These are phyloP conservation scores for Moesziomyces sp. DNA, from an alignment of 1,284 basidiomycete species.

Conservation along the genomic window DNA sequence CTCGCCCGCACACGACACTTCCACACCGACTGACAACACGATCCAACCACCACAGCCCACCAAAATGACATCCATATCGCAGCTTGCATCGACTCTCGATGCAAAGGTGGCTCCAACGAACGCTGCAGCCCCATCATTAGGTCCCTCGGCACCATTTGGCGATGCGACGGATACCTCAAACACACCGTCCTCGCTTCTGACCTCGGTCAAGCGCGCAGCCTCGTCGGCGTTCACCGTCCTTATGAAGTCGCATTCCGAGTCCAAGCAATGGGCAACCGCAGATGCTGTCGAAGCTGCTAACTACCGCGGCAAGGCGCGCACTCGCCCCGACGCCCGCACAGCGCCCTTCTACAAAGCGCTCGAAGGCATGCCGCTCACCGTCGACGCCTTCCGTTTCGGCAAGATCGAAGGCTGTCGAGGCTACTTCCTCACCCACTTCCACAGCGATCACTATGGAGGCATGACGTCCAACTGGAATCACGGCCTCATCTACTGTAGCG, in stretches of 20 bases:
- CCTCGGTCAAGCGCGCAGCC: conserved; percentile 25
- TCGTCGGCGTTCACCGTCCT: conserved; percentile 56
- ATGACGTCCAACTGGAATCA: conserved; percentile 79
- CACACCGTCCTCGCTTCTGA: conserved; percentile 18
- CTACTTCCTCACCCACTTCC: conserved; percentile 78
- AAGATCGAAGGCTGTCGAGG: conserved; percentile 85
- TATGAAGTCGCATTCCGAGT: conserved; percentile 57
- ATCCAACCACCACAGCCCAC: background rate
- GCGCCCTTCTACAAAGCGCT: conserved; percentile 72
- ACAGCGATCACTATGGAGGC: conserved; percentile 70
- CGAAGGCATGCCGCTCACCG: conserved; percentile 95
- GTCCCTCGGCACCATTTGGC: background rate
- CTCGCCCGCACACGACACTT: conserved; percentile 4
- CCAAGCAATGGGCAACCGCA: conserved; percentile 58
- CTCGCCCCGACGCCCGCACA: conserved; percentile 28
- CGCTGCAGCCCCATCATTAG: background rate
- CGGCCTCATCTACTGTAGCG: conserved; percentile 93
- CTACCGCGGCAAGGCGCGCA: conserved; percentile 40
- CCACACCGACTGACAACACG: background rate
- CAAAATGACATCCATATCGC: conserved; percentile 38
- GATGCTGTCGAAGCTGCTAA: conserved; percentile 55
- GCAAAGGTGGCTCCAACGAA: conserved; percentile 16
- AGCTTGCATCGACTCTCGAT: conserved; percentile 30
- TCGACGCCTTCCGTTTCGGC: conserved; percentile 94
- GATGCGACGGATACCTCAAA: background rate